Evolutionary conservation across 2,329 filamentous ascomycete species (phyloP).

Genomic region (Aspergillus hiratsukae): DNA sequence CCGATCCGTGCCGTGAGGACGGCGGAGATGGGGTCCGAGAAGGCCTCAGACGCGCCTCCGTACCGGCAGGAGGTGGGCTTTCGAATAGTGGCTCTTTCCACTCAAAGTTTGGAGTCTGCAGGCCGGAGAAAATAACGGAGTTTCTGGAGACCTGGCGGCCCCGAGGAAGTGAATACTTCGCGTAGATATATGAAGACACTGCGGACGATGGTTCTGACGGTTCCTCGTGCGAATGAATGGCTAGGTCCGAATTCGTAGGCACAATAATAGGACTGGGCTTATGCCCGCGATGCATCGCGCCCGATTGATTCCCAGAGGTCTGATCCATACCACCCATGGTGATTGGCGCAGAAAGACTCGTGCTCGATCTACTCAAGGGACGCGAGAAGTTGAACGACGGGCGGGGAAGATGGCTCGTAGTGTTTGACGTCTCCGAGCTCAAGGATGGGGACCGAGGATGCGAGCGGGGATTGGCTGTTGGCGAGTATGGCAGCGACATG

Average conservation of each 20-base stretch:
- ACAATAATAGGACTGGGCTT: conserved; percentile 33
- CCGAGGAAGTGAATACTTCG: conserved; percentile 76
- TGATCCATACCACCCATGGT: conserved; percentile 25
- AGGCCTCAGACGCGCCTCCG: conserved; percentile 18
- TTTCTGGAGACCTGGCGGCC: conserved; percentile 73
- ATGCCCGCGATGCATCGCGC: conserved; percentile 24
- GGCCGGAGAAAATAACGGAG: conserved; percentile 56
- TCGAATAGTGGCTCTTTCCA: conserved; percentile 58
- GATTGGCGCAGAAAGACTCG: conserved; percentile 33
- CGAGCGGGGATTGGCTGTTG: conserved; percentile 57
- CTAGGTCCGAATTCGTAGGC: conserved; percentile 19
- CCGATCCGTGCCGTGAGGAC: conserved; percentile 13
- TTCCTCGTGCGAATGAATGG: conserved; percentile 20
- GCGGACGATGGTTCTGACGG: conserved; percentile 38
- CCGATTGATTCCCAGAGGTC: conserved; percentile 26
- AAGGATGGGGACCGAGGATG: conserved; percentile 77
- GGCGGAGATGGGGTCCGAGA: conserved; percentile 32
- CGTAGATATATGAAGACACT: conserved; percentile 76
- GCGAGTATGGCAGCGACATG: conserved; percentile 57
- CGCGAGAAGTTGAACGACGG: conserved; percentile 92
- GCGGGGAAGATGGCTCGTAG: conserved; percentile 55
- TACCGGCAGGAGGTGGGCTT: conserved; percentile 31
- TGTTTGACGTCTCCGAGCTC: conserved; percentile 72
- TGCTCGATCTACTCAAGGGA: conserved; percentile 63
- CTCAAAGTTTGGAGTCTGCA: conserved; percentile 52